Percentiles rank a stretch among this genome's conserved stretches.
Conservation (phyloP, 495 filamentous ascomycete genomes). For the Massariosphaeria phaeospora region DNA sequence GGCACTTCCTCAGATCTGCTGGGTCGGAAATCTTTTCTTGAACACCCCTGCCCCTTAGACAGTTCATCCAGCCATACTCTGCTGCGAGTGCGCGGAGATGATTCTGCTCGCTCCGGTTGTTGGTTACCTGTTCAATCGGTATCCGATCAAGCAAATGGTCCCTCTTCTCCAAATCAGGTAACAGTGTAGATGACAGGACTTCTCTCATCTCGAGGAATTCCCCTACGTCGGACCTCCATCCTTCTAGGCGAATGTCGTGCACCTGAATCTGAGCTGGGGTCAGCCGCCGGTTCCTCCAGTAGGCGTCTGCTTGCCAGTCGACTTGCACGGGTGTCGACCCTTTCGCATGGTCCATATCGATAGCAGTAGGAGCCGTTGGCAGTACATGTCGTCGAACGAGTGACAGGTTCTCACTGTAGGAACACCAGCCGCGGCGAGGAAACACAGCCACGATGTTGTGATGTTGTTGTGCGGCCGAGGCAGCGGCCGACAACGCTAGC, state of each 20-base stretch:
- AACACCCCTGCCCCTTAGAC: slow-evolving; percentile 29
- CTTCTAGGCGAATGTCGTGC: slow-evolving; percentile 37
- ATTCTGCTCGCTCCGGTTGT: slow-evolving; percentile 36
- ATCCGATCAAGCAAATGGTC: slow-evolving; percentile 17
- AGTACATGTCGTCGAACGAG: too few relatives aligned
- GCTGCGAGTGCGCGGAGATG: slow-evolving; percentile 31
- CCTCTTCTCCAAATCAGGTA: slow-evolving; percentile 32
- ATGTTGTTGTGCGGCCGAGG: too few relatives aligned
- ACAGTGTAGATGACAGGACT: slow-evolving; percentile 30
- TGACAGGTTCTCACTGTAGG: too few relatives aligned
- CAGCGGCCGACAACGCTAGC: too few relatives aligned
- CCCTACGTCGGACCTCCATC: slow-evolving; percentile 23
- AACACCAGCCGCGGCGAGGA: too few relatives aligned
- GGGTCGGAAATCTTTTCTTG: slow-evolving; percentile 32
- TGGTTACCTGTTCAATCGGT: slow-evolving; percentile 19
- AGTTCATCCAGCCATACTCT: slow-evolving; percentile 42
- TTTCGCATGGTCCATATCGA: slow-evolving; percentile 29
- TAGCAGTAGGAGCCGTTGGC: too few relatives aligned
- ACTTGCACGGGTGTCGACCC: slow-evolving; percentile 19
- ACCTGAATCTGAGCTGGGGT: slow-evolving; percentile 41
- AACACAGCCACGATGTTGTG: too few relatives aligned
- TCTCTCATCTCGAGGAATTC: slow-evolving; percentile 39
- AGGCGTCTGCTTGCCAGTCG: slow-evolving; percentile 35
- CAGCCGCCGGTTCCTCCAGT: slow-evolving; percentile 37
- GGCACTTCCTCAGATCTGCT: slow-evolving; percentile 29